Conservation (phyloP, 1,139 yeast species). For the Candida sojae region DNA sequence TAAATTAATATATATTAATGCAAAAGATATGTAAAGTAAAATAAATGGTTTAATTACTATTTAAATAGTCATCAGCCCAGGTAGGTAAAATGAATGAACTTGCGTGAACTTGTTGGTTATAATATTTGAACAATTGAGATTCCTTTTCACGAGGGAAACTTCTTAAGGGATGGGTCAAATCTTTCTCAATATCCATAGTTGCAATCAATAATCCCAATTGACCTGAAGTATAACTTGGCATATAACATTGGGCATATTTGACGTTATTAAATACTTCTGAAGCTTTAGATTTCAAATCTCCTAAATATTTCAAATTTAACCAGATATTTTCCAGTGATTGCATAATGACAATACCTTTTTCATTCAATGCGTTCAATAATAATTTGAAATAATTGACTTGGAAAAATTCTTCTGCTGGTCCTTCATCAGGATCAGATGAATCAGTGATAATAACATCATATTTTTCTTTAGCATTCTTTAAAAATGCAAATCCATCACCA, state of each 20-base stretch:
- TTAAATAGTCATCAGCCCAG: conserved; percentile 60
- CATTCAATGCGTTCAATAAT: conserved; percentile 64
- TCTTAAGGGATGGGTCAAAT: conserved; percentile 60
- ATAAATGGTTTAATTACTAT: conserved; percentile 1
- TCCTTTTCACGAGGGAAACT: conserved; percentile 46
- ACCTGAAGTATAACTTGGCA: conserved; percentile 96
- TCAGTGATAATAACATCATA: conserved; percentile 93
- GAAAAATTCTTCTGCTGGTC: conserved; percentile 95
- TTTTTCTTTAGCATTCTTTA: conserved; percentile 45
- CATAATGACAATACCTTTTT: conserved; percentile 81
- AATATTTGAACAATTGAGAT: conserved; percentile 61
- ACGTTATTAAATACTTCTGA: conserved; percentile 73
- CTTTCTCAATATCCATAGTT: conserved; percentile 54
- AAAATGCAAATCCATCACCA: conserved; percentile 87
- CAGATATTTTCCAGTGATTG: conserved; percentile 93
- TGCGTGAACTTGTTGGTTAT: conserved; percentile 69
- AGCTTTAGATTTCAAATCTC: conserved; percentile 61
- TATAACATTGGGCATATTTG: conserved; percentile 82
- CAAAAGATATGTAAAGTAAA: neutral
- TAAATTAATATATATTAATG: neutral
- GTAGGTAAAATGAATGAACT: conserved; percentile 86
- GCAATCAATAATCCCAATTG: conserved; percentile 89
- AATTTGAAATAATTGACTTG: conserved; percentile 80
- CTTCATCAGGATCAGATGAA: conserved; percentile 97
- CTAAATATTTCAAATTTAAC: conserved; percentile 74